Evolutionary conservation across 352 stramenopile genomes (phyloP).

Genomic region (Globisporangium mamillatum): DNA sequence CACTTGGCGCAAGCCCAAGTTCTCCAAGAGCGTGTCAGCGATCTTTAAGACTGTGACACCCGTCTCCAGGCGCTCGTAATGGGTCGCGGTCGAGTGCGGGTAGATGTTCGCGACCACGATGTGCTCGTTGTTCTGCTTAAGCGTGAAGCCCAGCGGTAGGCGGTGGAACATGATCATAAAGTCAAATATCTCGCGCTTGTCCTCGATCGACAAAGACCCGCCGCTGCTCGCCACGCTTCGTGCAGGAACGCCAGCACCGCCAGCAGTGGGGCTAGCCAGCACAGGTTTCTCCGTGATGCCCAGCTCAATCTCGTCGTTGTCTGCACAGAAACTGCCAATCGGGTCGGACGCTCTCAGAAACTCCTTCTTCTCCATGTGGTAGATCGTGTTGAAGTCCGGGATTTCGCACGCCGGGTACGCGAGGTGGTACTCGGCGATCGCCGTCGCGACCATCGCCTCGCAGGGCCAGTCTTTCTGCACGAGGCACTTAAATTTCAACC

Average conservation of each 20-base stretch:
- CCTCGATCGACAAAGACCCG: conserved; percentile 18
- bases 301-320: conserved; percentile 68
- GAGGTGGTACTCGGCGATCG: conserved; percentile 62
- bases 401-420: conserved; percentile 61
- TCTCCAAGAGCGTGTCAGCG: conserved; percentile 47
- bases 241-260: background rate
- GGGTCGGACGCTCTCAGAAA: conserved; percentile 43
- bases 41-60: conserved; percentile 79
- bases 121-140: conserved; percentile 73
- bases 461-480: conserved; percentile 64
- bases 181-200: conserved; percentile 39
- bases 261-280: conserved; percentile 1
- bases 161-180: conserved; percentile 84
- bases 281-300: conserved; percentile 35
- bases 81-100: conserved; percentile 66
- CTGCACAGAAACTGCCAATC: conserved; percentile 48
- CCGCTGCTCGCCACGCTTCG: conserved; percentile 29
- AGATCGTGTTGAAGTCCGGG: conserved; percentile 73
- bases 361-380: conserved; percentile 58
- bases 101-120: conserved; percentile 86
- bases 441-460: conserved; percentile 57
- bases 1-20: conserved; percentile 75
- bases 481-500: conserved; percentile 49
- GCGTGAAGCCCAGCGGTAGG: conserved; percentile 81
- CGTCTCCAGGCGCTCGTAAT: conserved; percentile 66